These are phyloP conservation scores for Eutrema heterophyllum DNA, from an alignment of 345 rosid species.

Conservation along the genomic window DNA sequence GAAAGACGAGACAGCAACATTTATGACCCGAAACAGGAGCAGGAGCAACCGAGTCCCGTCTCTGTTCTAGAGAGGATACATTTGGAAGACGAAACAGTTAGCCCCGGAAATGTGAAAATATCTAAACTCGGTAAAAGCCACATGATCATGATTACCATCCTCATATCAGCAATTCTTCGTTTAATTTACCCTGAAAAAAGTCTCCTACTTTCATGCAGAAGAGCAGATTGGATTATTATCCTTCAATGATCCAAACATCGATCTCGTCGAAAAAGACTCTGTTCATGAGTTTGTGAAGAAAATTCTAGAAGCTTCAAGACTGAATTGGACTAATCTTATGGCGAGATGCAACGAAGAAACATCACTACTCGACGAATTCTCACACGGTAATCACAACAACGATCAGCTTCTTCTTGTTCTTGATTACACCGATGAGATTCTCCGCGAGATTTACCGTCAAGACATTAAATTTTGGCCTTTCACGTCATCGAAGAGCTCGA, in stretches of 20 bases:
- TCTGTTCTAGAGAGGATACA: slow-evolving; percentile 50
- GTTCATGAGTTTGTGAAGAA: slow-evolving; percentile 34
- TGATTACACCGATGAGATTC: slow-evolving; percentile 55
- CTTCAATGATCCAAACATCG: slow-evolving; percentile 12
- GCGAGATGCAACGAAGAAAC: slow-evolving; percentile 40
- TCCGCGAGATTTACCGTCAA: slow-evolving; percentile 37
- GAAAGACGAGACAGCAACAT: slow-evolving; percentile 20
- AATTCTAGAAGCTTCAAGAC: slow-evolving; percentile 42
- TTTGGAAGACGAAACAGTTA: slow-evolving; percentile 34
- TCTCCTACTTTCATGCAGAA: slow-evolving; percentile 26
- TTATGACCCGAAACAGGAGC: slow-evolving; percentile 18
- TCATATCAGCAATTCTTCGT: not conserved
- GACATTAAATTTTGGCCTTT: slow-evolving; percentile 41
- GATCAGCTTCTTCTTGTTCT: slow-evolving; percentile 40
- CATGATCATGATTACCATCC: not conserved
- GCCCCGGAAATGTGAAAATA: slow-evolving; percentile 18
- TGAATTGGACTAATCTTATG: slow-evolving; percentile 52
- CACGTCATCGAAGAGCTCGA: slow-evolving; percentile 32
- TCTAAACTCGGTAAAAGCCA: slow-evolving; percentile 35
- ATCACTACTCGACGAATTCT: slow-evolving; percentile 37
- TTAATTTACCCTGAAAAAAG: not conserved
- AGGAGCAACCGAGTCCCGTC: slow-evolving; percentile 60
- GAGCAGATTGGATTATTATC: slow-evolving; percentile 20
- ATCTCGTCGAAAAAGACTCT: slow-evolving; percentile 27
- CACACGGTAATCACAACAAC: slow-evolving; percentile 22